Evolutionary conservation across 2,329 filamentous ascomycete species (phyloP).

Genomic region (Paracoccidioides lutzii): DNA sequence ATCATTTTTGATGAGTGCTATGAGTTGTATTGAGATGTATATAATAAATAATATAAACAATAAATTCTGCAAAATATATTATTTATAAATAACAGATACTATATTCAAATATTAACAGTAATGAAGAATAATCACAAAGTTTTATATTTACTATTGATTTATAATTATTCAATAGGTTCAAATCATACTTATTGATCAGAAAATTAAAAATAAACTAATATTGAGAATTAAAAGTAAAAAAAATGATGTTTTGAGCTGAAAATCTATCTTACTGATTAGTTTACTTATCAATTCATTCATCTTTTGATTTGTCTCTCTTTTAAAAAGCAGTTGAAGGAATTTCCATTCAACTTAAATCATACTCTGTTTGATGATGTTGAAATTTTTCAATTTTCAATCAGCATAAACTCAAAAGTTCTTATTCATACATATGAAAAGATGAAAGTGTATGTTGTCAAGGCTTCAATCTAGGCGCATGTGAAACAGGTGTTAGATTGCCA

Average conservation of each 20-base stretch:
- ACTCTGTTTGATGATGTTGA: not conserved
- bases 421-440: conserved; percentile 1
- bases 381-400: not conserved
- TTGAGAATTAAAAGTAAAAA: not conserved
- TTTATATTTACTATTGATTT: not conserved
- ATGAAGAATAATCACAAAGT: not conserved
- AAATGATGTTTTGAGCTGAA: not conserved
- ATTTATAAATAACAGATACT: not conserved
- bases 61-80: conserved; percentile 2
- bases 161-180: not conserved
- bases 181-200: conserved; percentile 1
- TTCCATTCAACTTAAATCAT: conserved; percentile 3
- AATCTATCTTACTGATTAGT: not conserved
- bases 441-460: not conserved
- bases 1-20: no score
- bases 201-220: not conserved
- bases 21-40: no score
- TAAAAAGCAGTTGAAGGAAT: conserved; percentile 3
- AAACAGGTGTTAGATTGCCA: no score
- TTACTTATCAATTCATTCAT: conserved; percentile 6
- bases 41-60: no score
- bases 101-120: not conserved
- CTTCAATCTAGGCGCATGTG: no score
- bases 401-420: conserved; percentile 2
- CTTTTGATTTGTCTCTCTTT: conserved; percentile 2